These are phyloP conservation scores for Talaromyces marneffei DNA, from an alignment of 2,329 filamentous ascomycete genomes.

Conservation along the genomic window DNA sequence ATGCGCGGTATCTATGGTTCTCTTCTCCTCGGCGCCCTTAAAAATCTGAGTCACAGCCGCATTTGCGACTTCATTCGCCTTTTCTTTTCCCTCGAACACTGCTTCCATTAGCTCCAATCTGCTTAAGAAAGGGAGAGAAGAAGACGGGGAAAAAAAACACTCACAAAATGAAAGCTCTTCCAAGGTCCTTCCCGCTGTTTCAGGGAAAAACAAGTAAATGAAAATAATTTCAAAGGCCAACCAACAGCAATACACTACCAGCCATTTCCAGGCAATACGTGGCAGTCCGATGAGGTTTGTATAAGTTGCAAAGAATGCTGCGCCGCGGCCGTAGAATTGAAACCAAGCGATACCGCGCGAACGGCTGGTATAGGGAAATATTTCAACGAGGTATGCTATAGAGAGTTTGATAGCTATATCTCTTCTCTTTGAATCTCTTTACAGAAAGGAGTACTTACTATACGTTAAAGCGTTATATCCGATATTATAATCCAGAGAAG, in stretches of 20 bases:
- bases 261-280: constrained; percentile 41
- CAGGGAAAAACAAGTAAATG: constrained; percentile 44
- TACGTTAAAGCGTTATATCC: constrained; percentile 59
- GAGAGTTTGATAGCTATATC: constrained; percentile 9
- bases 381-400: constrained; percentile 48
- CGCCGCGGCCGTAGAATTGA: constrained; percentile 49
- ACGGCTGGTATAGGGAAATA: constrained; percentile 54
- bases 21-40: not conserved
- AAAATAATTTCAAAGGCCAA: constrained; percentile 38
- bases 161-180: constrained; percentile 45
- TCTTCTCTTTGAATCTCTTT: constrained; percentile 9
- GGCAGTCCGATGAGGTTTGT: constrained; percentile 44
- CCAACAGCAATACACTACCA: constrained; percentile 41
- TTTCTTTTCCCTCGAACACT: constrained; percentile 3
- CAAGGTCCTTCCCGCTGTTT: constrained; percentile 38
- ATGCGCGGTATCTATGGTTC: not conserved
- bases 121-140: not conserved
- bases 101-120: not conserved
- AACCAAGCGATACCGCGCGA: constrained; percentile 55
- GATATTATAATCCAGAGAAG: constrained; percentile 57
- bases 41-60: not conserved
- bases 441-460: not conserved
- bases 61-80: constrained; percentile 1
- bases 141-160: constrained; percentile 18
- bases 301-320: constrained; percentile 47